Percentiles rank a stretch among this genome's conserved stretches.
Conservation (phyloP, 805 yeast genomes). For the Candida fluviatilis region DNA sequence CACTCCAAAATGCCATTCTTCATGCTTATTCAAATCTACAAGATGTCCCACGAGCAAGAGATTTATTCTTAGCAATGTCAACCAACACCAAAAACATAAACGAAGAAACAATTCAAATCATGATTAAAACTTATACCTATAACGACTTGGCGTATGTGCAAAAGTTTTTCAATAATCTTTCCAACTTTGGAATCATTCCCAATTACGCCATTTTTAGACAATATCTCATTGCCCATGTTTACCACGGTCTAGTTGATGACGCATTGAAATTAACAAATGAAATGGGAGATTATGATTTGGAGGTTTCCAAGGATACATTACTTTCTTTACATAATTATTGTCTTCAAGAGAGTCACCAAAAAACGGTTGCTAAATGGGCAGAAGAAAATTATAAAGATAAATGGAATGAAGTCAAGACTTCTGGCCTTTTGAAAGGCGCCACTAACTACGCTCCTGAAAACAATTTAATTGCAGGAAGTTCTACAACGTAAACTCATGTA, state of each 20-base stretch:
- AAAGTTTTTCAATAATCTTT: slow-evolving; percentile 57
- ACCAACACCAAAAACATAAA: slow-evolving; percentile 50
- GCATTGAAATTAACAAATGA: slow-evolving; percentile 51
- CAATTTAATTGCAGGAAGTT: slow-evolving; percentile 19
- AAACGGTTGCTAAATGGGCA: slow-evolving; percentile 33
- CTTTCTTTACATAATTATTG: slow-evolving; percentile 46
- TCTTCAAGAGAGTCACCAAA: slow-evolving; percentile 25
- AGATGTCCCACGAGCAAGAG: slow-evolving; percentile 52
- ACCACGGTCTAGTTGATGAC: slow-evolving; percentile 53
- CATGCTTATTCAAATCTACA: slow-evolving; percentile 59
- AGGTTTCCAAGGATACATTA: slow-evolving; percentile 41
- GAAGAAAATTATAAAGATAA: slow-evolving; percentile 16
- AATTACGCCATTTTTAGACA: slow-evolving; percentile 51
- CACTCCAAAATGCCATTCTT: slow-evolving; percentile 57
- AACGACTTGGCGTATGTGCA: slow-evolving; percentile 53
- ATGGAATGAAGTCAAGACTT: slow-evolving; percentile 24
- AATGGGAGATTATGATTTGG: slow-evolving; percentile 45
- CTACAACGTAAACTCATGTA: slow-evolving; percentile 1
- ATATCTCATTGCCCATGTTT: slow-evolving; percentile 65
- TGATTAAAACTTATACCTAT: slow-evolving; percentile 59
- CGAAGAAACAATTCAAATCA: slow-evolving; percentile 60
- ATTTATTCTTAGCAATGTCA: slow-evolving; percentile 55
- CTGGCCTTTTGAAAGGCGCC: slow-evolving; percentile 24
- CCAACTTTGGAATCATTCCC: slow-evolving; percentile 50
- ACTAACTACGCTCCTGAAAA: slow-evolving; percentile 27